phyloP scores from a whole-genome alignment of 371 early-diverging fungal genomes.

The Apophysomyces variabilis region DNA sequence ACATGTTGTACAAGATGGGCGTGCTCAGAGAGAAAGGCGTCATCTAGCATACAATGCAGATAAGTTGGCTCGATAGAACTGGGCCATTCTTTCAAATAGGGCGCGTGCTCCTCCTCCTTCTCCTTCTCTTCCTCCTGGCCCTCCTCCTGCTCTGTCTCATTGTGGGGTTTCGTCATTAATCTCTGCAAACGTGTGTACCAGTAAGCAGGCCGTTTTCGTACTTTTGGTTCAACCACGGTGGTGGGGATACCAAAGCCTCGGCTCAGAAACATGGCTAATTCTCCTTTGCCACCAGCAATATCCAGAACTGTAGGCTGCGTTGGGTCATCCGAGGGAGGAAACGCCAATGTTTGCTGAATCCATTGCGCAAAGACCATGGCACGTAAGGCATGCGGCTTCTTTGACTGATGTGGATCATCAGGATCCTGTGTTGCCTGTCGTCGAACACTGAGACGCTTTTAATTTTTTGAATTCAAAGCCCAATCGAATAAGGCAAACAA shows the following conservation, averaged over 20 bases:
- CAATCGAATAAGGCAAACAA: neutral
- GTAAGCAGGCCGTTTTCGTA: slow-evolving; percentile 50
- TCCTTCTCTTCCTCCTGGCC: neutral
- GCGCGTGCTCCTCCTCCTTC: slow-evolving; percentile 5
- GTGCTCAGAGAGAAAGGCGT: slow-evolving; percentile 42
- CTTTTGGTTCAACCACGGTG: slow-evolving; percentile 57
- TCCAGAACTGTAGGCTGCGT: slow-evolving; percentile 47
- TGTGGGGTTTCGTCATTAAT: slow-evolving; percentile 31
- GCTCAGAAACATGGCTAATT: slow-evolving; percentile 57
- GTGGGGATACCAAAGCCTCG: slow-evolving; percentile 52
- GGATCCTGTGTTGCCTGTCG: slow-evolving; percentile 43
- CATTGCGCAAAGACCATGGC: slow-evolving; percentile 60
- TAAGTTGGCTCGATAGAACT: slow-evolving; percentile 38
- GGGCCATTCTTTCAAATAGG: slow-evolving; percentile 27
- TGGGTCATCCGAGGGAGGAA: slow-evolving; percentile 10
- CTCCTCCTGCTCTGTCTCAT: slow-evolving; percentile 9
- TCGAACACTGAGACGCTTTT: slow-evolving; percentile 35
- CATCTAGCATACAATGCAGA: slow-evolving; percentile 45
- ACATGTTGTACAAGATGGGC: slow-evolving; percentile 28
- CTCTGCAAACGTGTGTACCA: slow-evolving; percentile 50
- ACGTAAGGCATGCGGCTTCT: slow-evolving; percentile 58
- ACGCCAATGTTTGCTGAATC: slow-evolving; percentile 48
- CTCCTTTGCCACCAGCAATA: slow-evolving; percentile 67
- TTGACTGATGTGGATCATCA: slow-evolving; percentile 56
- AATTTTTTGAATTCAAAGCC: too few species aligned